Base-by-base conservation (phyloP, 129 eudicot genomes). In the Escallonia rubra region DNA sequence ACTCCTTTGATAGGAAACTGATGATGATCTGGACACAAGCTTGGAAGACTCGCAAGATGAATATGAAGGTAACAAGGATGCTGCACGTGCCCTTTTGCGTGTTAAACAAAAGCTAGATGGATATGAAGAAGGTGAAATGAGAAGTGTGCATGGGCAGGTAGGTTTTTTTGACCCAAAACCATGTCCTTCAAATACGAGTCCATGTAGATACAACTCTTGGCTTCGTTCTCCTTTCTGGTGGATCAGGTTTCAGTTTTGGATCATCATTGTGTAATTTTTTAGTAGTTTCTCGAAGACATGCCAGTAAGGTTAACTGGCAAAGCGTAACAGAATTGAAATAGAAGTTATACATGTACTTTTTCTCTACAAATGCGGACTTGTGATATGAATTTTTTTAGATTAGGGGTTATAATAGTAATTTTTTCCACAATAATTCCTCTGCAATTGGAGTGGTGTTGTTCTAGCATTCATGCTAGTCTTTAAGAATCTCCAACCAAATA, bases 121-220 rank as follows among this genome's bases (percentile, higher is more conserved):
- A 75, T 93, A 93, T 77, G 99, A 93, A 80, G 95, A 89, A 54
- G 99, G 99, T 51, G 96, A 93, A 89, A 84, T 93, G 96, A 82
- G 96, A 80, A 93, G 99, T 75, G 92, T 89, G 57, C 90, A 82
- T 80, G 99, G 99, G 16, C 99, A 93, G 96, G 99, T 91, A 76
- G 43, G 40, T 11, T 7, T n/a, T 34, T 54, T 53, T 6, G 48
- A 56, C 52, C 45, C 10, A 8, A 13, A 23, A 15, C 14, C n/a
- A 42, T 57, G 8, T 42, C 14, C 44, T 57, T 52, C 9, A 60
- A 60, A 6, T 38, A 49, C 7, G 39, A n/a, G 43, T 56, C 10
- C 64, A 5, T 13, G 56, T 13, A 16, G 58, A 54, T 43, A 3
- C 38, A 6, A 15, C 10, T 46, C 4, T 55, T 4, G 23, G 23